phyloP scores from a whole-genome alignment of 176 grass and related monocot genomes.

The Typha latifolia region DNA sequence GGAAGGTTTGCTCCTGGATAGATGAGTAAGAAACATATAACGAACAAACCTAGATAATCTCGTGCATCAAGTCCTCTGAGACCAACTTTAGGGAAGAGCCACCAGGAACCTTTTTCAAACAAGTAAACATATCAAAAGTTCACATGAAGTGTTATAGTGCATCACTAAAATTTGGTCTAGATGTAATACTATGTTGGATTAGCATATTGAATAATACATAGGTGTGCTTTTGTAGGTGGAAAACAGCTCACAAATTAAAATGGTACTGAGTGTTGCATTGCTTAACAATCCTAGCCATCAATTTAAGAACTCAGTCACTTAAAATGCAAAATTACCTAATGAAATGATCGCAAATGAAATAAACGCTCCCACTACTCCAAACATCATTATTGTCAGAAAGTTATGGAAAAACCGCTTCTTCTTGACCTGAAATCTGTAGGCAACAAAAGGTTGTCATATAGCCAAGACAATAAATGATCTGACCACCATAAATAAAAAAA shows the following conservation, averaged over 20 bases:
- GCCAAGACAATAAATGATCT: not conserved
- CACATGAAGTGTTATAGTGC: no score
- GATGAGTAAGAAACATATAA: not conserved
- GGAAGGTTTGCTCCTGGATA: no score
- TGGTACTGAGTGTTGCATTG: no score
- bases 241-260: no score
- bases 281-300: no score
- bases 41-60: constrained; percentile 63
- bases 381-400: constrained; percentile 87
- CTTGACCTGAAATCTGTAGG: constrained; percentile 76
- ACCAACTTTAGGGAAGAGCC: constrained; percentile 76
- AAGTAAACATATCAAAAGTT: constrained; percentile 2
- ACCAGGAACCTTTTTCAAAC: constrained; percentile 42
- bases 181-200: no score
- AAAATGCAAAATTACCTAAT: constrained; percentile 27
- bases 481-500: not conserved
- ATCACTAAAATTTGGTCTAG: no score
- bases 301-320: not conserved
- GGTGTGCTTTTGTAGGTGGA: no score
- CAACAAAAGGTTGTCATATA: constrained; percentile 6
- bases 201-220: no score
- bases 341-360: constrained; percentile 77
- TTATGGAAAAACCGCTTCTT: constrained; percentile 98
- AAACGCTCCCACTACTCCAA: constrained; percentile 68
- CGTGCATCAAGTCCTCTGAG: constrained; percentile 29